Evolutionary conservation across 441 rosid genomes (phyloP).

Genomic region (Bruguiera hainesii): DNA sequence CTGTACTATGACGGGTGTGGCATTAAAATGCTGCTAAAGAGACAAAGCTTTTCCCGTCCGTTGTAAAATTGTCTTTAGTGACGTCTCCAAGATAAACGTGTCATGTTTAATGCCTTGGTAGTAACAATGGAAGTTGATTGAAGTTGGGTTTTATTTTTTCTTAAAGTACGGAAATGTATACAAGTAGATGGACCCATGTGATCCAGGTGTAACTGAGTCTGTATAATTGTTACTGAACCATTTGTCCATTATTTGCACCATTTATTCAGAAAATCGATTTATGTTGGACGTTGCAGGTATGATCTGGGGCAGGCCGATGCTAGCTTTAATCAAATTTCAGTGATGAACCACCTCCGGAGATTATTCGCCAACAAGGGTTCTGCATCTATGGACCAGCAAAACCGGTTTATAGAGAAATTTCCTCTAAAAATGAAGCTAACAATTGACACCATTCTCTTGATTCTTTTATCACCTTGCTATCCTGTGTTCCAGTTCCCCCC

Average conservation of each 20-base stretch:
- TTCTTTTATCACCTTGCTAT: slow-evolving; percentile 2
- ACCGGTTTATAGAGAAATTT: slow-evolving; percentile 64
- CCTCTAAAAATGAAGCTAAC: slow-evolving; percentile 80
- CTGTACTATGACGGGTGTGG: slow-evolving; percentile 98
- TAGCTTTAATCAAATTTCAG: slow-evolving; percentile 72
- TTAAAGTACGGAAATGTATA: too few species aligned
- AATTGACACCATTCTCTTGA: slow-evolving; percentile 77
- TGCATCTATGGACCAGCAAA: slow-evolving; percentile 81
- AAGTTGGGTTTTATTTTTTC: too few species aligned
- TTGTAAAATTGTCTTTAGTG: too few species aligned
- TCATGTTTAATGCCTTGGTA: too few species aligned
- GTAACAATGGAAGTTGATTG: too few species aligned
- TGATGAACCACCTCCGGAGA: slow-evolving; percentile 86
- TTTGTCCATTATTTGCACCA: neutral
- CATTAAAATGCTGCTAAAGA: slow-evolving; percentile 18
- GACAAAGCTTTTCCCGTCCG: too few species aligned
- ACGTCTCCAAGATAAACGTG: too few species aligned
- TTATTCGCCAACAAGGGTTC: slow-evolving; percentile 85
- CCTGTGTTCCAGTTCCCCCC: neutral
- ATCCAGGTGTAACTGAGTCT: neutral
- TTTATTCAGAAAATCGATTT: slow-evolving; percentile 2
- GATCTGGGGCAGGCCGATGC: slow-evolving; percentile 89
- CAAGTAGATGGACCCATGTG: too few species aligned
- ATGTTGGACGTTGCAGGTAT: slow-evolving; percentile 49
- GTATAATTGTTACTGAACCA: neutral